Base-by-base conservation (phyloP, 192 early-diverging fungal genomes). In the Pilaira anomala region DNA sequence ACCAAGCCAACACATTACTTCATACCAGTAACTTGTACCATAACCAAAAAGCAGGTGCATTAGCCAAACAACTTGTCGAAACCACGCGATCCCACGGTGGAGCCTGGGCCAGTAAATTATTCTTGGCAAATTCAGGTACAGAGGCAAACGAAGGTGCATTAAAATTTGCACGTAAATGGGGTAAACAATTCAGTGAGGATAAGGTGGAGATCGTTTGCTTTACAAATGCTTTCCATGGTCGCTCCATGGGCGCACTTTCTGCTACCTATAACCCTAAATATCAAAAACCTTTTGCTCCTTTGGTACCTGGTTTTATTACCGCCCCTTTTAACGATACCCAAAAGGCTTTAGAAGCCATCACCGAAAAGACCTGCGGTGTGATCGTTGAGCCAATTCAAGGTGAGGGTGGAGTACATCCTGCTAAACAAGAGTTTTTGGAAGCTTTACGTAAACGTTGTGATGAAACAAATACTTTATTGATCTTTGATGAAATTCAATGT, bases 131-230 rank as follows among this genome's bases (percentile, higher is more conserved):
- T 79, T 94, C 93, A 25, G 97, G 97, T 59, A 97, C 97, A 0
- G 97, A 99, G 72, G 95, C 97, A 24, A 99, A 99, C 72, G 95
- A 99, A 74, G 96, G 94, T 33, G 93, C 95, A 1, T 67, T 99
- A 28, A 99, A 99, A 78, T 99, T 97, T 83, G 93, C 90, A 14
- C 81, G 92, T 55, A 97, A 97, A 73, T 89, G 88, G 72, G 94
- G 90, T 29, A 91, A 85, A 29, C 14, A 71, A 19, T 44, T 79
- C 53, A 33, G 74, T 65, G 68, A 83, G 21, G 76, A 82, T 16
- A 93, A 94, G 73, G 73, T 83, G 65, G 79, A 80, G 21, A 78
- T 97, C 46, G 80, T 99, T 19, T 91, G 89, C 41, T 99, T 97
- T 68, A 85, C 76, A 8, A 89, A 95, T 62, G 94, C 90, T 0